Conservation (phyloP, 2,329 filamentous ascomycete genomes). For the Colletotrichum orchidophilum region DNA sequence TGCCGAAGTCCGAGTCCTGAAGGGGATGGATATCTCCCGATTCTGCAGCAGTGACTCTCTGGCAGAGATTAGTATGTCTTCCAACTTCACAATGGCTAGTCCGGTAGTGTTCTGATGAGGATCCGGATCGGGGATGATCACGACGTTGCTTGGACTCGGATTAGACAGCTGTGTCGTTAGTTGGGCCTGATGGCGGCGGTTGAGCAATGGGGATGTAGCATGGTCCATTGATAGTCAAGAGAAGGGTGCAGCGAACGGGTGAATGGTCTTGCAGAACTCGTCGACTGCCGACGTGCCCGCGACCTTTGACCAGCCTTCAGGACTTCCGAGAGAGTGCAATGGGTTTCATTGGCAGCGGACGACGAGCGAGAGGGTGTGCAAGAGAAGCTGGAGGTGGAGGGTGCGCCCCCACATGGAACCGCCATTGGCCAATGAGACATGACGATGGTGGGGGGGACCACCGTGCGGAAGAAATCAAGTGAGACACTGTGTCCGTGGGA, state of each 20-base stretch:
- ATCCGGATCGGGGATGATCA: constrained; percentile 13
- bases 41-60: constrained; percentile 57
- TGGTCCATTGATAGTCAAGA: constrained; percentile 5
- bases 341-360: background rate
- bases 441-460: background rate
- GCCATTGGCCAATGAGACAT: background rate
- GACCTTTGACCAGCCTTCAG: background rate
- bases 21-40: constrained; percentile 56
- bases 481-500: background rate
- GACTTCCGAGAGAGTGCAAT: background rate
- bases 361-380: background rate
- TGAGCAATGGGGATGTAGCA: constrained; percentile 19
- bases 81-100: constrained; percentile 60
- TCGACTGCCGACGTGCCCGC: no score
- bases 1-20: constrained; percentile 47
- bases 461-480: background rate
- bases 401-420: background rate
- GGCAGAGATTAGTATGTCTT: constrained; percentile 62
- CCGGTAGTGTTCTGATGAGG: constrained; percentile 33
- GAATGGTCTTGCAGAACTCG: background rate
- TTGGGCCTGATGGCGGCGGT: constrained; percentile 14
- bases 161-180: constrained; percentile 19
- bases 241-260: background rate
- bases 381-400: background rate
- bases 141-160: constrained; percentile 11